A percentile compares a stretch with the other conserved stretches of the same genome.
Conservation (phyloP, 2,329 filamentous ascomycete species). For the Cytospora leucostoma region DNA sequence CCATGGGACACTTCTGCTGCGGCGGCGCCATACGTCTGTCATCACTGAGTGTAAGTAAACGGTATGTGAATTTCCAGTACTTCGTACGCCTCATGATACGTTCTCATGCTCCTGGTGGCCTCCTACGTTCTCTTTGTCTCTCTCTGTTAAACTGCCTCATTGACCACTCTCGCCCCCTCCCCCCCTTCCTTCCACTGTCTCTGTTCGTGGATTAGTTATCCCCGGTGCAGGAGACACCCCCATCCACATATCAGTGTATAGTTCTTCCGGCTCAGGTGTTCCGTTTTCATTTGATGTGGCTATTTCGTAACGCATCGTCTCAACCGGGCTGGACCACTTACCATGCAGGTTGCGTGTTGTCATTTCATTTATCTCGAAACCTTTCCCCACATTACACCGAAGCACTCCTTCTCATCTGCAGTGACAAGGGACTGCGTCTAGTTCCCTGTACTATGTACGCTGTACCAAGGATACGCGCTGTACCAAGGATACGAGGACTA, state of each 20-base stretch:
- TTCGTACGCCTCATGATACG: not conserved
- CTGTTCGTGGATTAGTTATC: not conserved
- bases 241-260: not conserved
- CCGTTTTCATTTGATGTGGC: conserved; percentile 12
- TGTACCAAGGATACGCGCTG: conserved; percentile 8
- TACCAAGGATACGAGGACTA: conserved; percentile 17
- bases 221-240: not conserved
- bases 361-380: conserved; percentile 23
- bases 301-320: conserved; percentile 19
- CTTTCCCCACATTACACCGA: conserved; percentile 23
- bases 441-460: conserved; percentile 7
- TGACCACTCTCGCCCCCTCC: not conserved
- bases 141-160: not conserved
- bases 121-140: not conserved
- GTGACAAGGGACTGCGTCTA: conserved; percentile 15
- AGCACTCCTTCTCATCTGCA: conserved; percentile 19
- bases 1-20: conserved; percentile 2
- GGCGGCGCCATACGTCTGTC: not conserved
- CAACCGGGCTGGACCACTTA: conserved; percentile 15
- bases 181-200: not conserved
- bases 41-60: not conserved
- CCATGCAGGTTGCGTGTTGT: conserved; percentile 20
- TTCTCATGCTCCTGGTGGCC: not conserved
- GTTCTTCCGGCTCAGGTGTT: not conserved
- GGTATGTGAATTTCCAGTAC: not conserved